Evolutionary conservation across 2,329 filamentous ascomycete species (phyloP), one percentile per base, ranked within the genome.

Genomic region (Monosporascus sp.): DNA sequence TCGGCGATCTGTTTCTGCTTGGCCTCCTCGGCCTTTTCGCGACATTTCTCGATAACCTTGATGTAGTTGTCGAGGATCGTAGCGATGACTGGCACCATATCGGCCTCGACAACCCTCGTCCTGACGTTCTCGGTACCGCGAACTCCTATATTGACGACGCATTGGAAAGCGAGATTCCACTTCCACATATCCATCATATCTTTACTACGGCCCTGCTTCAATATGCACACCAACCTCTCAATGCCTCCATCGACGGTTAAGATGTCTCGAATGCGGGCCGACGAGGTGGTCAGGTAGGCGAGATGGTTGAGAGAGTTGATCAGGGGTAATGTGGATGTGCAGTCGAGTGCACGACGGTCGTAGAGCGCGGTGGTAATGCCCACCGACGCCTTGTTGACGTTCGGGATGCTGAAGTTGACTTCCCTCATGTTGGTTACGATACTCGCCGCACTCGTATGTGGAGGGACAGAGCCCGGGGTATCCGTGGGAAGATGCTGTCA

Each of bases 141-240:
- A 55, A 99, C 93, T 53, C 94, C 94, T 68, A 99, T 97, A 72
- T 99, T 99, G 69, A 99, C 94, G 60, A 97, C 92, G 71, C 94
- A 99, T 73, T 97, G 94, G 72, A 99, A 99, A 51, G 94, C 94
- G 58, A 99, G 81, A 68, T 97, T 99, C 94, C 94, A 99, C 74
- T 97, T 97, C 94, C 94, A 99, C 89, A 96, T 96, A 71, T 97
- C 93, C 93, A 97, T 97, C 86, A 97, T 88, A 70, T 99, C 93
- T 73, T 92, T 95, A 75, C 90, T 97, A 68, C 94, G 83, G 58
- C 94, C 94, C 73, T 96, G 91, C 74, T 99, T 99, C 71, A 99
- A 83, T 68, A 99, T 97, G 81, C 91, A 97, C 69, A 99, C 90
- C 63, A 99, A 78, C 60, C 93, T 80, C 77, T 99, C 94, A 71